These are phyloP conservation scores for Verticillium klebahnii DNA, from an alignment of 2,329 filamentous ascomycete genomes.

Conservation along the genomic window DNA sequence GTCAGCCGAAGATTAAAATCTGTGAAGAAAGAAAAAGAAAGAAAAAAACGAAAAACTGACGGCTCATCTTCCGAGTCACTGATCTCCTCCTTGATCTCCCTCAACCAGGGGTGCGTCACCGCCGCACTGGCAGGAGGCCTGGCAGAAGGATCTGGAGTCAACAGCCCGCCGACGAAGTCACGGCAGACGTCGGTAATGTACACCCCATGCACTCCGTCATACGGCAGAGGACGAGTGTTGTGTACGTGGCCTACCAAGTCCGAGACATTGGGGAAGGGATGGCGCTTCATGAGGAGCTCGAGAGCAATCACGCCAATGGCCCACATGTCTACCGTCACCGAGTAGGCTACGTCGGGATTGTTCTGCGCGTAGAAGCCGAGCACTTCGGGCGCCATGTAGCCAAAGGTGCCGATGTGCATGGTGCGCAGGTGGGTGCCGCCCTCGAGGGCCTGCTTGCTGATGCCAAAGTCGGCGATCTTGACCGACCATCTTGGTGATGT, in stretches of 20 bases:
- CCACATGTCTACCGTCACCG: conserved; percentile 17
- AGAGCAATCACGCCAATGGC: conserved; percentile 15
- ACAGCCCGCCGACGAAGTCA: background rate
- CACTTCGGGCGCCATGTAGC: conserved; percentile 16
- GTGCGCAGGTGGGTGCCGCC: background rate
- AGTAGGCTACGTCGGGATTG: background rate
- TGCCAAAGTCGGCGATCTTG: conserved; percentile 18
- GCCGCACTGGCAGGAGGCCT: background rate
- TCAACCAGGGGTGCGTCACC: background rate
- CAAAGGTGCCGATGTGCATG: conserved; percentile 7
- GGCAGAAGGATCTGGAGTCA: background rate
- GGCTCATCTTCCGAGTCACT: background rate
- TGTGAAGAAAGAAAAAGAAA: background rate
- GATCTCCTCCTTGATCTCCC: background rate
- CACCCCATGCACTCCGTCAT: background rate
- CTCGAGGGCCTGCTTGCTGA: conserved; percentile 14
- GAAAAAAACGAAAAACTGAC: background rate
- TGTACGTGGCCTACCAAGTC: background rate
- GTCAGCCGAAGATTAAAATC: background rate
- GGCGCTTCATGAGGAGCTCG: background rate
- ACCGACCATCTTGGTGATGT: conserved; percentile 13
- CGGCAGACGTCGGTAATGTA: background rate
- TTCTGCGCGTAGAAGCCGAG: background rate
- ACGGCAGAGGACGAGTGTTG: background rate
- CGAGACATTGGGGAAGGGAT: background rate